These are phyloP conservation scores for Corymbia maculata DNA, from an alignment of 345 rosid species.

Conservation along the genomic window DNA sequence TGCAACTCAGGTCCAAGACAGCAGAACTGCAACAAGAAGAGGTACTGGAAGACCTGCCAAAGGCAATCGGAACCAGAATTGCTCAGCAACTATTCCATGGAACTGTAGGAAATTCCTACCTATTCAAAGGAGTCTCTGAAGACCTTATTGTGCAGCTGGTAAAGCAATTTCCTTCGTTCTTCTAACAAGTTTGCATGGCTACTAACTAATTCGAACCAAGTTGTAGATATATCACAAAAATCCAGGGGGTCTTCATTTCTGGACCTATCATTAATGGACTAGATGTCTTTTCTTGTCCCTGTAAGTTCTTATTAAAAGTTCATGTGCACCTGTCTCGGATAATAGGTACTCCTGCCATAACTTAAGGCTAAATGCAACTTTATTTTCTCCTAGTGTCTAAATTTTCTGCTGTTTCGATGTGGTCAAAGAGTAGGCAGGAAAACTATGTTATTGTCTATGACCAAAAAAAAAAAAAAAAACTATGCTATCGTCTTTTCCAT, in stretches of 20 bases:
- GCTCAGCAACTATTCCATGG: conserved; percentile 63
- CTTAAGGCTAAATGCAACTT: background rate
- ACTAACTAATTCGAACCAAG: background rate
- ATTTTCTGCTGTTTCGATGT: background rate
- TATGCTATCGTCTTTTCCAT: background rate
- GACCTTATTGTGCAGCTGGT: conserved; percentile 76
- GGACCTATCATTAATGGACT: background rate
- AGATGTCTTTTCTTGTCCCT: background rate
- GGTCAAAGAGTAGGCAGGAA: background rate
- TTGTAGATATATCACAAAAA: background rate
- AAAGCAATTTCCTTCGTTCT: background rate
- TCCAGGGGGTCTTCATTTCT: background rate
- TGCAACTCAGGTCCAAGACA: conserved; percentile 87
- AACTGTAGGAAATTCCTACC: conserved; percentile 48
- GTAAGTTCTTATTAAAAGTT: background rate
- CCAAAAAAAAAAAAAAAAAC: no score
- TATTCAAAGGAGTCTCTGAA: conserved; percentile 64
- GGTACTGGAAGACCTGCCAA: conserved; percentile 73
- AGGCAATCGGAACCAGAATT: conserved; percentile 84
- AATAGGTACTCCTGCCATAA: background rate
- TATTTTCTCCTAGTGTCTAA: background rate
- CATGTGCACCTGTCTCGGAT: background rate
- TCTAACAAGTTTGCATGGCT: background rate
- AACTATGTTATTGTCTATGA: background rate
- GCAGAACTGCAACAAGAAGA: conserved; percentile 81